Conservation (phyloP, 441 rosid genomes). For the Hypseocharis bilobata region DNA sequence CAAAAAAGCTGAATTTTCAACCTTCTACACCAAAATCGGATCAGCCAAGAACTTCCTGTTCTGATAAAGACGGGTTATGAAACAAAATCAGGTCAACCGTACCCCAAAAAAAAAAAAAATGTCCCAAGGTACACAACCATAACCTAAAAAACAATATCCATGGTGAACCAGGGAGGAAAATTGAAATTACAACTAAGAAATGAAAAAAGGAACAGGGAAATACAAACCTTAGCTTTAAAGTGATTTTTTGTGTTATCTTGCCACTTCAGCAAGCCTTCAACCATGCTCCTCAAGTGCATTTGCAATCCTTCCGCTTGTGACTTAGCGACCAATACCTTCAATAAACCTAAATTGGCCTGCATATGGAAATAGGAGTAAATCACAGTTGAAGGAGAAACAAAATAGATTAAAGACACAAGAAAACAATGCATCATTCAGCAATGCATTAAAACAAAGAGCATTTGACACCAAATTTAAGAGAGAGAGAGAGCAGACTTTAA, state of each 20-base stretch:
- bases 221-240: constrained; percentile 76
- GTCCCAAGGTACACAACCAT: neutral
- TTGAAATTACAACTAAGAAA: no score
- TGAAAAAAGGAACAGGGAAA: constrained; percentile 7
- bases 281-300: constrained; percentile 56
- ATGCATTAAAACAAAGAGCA: constrained; percentile 17
- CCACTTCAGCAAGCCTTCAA: constrained; percentile 83
- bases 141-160: neutral
- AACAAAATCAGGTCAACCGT: neutral
- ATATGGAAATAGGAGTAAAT: constrained; percentile 15
- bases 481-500: constrained; percentile 44
- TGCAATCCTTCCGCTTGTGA: constrained; percentile 73
- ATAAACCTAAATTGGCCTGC: constrained; percentile 87
- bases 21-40: neutral
- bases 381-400: neutral
- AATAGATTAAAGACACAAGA: no score
- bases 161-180: neutral
- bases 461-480: neutral
- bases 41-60: neutral
- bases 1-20: neutral
- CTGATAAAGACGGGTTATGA: no score
- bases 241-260: constrained; percentile 71
- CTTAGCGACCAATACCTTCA: constrained; percentile 87
- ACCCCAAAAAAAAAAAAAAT: neutral
- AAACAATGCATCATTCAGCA: constrained; percentile 10